Evolutionary conservation across 1,284 basidiomycete species (phyloP), one percentile per base, ranked within the genome.

Genomic region (Phaffia rhodozyma): DNA sequence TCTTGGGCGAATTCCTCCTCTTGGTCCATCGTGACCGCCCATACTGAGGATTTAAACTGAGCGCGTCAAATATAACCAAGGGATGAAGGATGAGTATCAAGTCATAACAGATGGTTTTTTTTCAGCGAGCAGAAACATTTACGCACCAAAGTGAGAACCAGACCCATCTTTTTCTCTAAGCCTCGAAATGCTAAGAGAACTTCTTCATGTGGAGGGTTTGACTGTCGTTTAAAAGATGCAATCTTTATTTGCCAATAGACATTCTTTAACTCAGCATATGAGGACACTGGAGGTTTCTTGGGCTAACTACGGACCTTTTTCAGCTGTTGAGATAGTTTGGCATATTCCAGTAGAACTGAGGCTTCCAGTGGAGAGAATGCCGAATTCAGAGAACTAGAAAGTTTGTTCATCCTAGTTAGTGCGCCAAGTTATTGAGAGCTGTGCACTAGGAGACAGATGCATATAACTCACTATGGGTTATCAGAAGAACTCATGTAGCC

Each of bases 41-140:
- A 97, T 0, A 96, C 91, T 20, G 90, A 91, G 0, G 91, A 91
- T 77, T 92, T 91, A 81, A 91, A 94, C 86, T 94, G 23, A n/a
- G 25, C 21, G 60, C 27, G 23, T 38, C 32, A 25, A 55, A 53
- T 58, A 4, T 54, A n/a, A 68, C 66, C 1, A 67, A 69, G 3
- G 66, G 66, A 51, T 71, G 66, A 49, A 67, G 61, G 3, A 65
- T 65, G 18, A 71, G 70, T 13, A 73, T 63, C 29, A 66, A 67
- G 38, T 66, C 60, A n/a, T 65, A 64, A 69, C 56, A 51, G 62
- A 55, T 25, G 60, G 58, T 34, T 20, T 34, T 20, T 54, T 59
- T 57, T 48, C 21, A 13, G 63, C 25, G 21, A 43, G 20, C 20
- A 25, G 20, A 27, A 16, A 49, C 21, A 34, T 18, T 32, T 27